These are phyloP conservation scores for Solanum sejunctum DNA, from an alignment of 257 asterid species.

Conservation along the genomic window DNA sequence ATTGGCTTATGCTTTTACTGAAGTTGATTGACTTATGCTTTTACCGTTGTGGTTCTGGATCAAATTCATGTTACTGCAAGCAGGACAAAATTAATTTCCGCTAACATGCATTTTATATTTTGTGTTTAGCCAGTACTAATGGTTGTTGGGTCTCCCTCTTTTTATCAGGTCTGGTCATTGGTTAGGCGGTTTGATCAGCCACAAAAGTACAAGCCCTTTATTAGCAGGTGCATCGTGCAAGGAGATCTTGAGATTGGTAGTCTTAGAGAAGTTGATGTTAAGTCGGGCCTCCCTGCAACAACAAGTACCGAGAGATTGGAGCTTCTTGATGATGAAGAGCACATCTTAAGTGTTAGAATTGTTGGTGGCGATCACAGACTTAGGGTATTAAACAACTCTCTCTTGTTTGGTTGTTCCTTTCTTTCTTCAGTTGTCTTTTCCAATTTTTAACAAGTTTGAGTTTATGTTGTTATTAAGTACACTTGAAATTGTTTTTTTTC, in stretches of 20 bases:
- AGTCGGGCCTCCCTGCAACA: constrained; percentile 82
- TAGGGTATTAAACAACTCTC: constrained; percentile 22
- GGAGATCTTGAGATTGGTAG: constrained; percentile 68
- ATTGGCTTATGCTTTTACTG: background rate
- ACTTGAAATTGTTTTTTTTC: background rate
- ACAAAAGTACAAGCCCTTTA: constrained; percentile 69
- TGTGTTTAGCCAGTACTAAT: background rate
- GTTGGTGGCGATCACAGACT: constrained; percentile 80
- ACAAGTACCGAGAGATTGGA: constrained; percentile 83
- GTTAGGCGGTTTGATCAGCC: constrained; percentile 83
- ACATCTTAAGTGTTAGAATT: constrained; percentile 55
- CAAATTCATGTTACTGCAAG: background rate
- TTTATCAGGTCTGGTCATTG: constrained; percentile 64
- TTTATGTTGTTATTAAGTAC: background rate
- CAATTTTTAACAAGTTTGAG: background rate
- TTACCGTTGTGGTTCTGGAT: background rate
- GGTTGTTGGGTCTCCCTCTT: constrained; percentile 1
- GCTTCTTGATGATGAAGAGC: constrained; percentile 74
- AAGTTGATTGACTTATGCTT: background rate
- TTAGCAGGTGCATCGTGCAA: constrained; percentile 54
- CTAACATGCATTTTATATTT: background rate
- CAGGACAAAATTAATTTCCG: background rate
- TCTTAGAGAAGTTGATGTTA: constrained; percentile 73
- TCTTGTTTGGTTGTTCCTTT: background rate
- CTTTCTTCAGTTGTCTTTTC: background rate